Conservation (phyloP, 2,329 filamentous ascomycete species). For the Dothideomycetes sp. region DNA sequence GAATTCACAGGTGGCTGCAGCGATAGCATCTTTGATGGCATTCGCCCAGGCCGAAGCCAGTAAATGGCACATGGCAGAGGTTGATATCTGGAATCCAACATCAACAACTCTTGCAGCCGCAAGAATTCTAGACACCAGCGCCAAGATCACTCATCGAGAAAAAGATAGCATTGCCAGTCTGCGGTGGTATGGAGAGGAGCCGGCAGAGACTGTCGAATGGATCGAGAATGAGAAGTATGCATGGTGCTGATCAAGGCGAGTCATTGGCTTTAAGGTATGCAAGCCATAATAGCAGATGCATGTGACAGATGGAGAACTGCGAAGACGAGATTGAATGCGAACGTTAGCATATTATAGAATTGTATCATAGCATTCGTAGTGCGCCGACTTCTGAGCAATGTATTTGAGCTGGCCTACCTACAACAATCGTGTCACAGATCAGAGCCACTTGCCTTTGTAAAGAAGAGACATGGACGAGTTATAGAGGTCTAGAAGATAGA, state of each 20-base stretch:
- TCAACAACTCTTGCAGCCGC: constrained; percentile 37
- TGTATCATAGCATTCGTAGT: too few species aligned
- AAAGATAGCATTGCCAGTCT: constrained; percentile 60
- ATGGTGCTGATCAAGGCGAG: constrained; percentile 51
- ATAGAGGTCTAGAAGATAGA: too few species aligned
- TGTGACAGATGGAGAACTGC: too few species aligned
- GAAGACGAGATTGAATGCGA: too few species aligned
- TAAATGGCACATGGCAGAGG: constrained; percentile 58
- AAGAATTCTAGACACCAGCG: constrained; percentile 36
- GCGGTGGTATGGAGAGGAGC: constrained; percentile 55
- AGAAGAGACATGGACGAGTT: too few species aligned
- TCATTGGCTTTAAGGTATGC: too few species aligned
- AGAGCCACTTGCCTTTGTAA: too few species aligned
- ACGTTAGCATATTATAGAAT: too few species aligned
- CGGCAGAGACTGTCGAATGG: constrained; percentile 55
- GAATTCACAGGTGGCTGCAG: constrained; percentile 30
- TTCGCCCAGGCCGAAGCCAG: constrained; percentile 62
- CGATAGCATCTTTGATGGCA: constrained; percentile 54
- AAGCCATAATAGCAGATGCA: too few species aligned
- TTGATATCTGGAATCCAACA: constrained; percentile 79
- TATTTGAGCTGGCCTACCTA: too few species aligned
- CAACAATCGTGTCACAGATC: too few species aligned
- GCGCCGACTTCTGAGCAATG: too few species aligned
- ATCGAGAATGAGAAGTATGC: constrained; percentile 67
- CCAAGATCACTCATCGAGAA: constrained; percentile 49